Evolutionary conservation across 768 basidiomycete genomes (phyloP), one percentile per base, ranked within the genome.

Genomic region (Russula griseocarnosa): DNA sequence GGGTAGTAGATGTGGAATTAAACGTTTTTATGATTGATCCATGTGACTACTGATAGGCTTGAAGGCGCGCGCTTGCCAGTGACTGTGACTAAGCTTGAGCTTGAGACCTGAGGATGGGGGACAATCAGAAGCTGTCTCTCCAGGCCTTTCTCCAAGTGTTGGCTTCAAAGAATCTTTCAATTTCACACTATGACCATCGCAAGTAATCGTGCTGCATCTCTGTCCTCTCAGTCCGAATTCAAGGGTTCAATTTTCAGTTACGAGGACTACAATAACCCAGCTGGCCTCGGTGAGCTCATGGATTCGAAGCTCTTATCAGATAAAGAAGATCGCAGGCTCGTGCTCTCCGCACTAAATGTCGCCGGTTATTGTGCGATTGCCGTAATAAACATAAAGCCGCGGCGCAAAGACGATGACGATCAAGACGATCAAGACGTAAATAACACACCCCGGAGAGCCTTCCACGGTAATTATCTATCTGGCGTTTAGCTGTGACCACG

Each of bases 191-290:
- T 78, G 65, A 52, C 60, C 8, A 57, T 74, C 28, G 73, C 77
- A 22, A 67, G 70, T 22, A 77, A 76, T 67, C 76, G 75, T 73
- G 47, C 50, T 55, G 59, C 60, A 42, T 42, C 71, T 42, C 32
- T 47, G 6, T 42, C 55, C n/a, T 14, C 44, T 34, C 28, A 30
- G 11, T 26, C n/a, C n/a, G 22, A 28, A 30, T 30, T 61, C 20
- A 36, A n/a, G 50, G 22, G 6, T 16, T 2, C 6, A 16, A 51
- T 38, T 50, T 36, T 28, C 73, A 92, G 90, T 66, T 92, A 89
- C 74, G 90, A 88, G 70, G 78, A 83, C 26, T 81, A 80, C 70
- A 86, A 85, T 69, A 87, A 89, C 0, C 80, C 83, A 5, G 73
- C 79, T 20, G 77, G 80, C 67, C 81, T 94, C 10, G 73, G 75